phyloP scores from a whole-genome alignment of 164 flowering plant genomes.

The Malania oleifera region DNA sequence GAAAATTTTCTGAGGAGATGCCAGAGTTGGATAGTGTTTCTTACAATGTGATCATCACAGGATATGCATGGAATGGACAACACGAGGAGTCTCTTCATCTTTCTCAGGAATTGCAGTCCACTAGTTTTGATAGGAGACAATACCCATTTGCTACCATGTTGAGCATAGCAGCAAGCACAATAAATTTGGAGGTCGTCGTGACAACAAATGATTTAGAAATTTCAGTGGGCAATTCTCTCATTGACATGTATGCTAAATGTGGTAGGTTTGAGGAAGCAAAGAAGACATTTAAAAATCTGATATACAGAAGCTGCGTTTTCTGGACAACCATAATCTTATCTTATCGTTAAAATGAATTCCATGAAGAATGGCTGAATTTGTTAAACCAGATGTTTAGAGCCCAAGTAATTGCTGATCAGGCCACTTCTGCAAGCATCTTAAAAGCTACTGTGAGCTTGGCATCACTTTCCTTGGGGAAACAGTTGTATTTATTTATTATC shows the following conservation, averaged over 20 bases:
- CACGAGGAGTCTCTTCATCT: constrained; percentile 41
- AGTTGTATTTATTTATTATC: constrained; percentile 49
- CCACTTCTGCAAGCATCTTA: constrained; percentile 62
- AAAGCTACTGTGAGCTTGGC: constrained; percentile 63
- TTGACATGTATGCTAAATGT: constrained; percentile 87
- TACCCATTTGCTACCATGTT: constrained; percentile 68
- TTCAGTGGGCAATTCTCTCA: constrained; percentile 60
- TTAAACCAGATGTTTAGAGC: constrained; percentile 55
- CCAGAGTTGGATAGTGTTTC: constrained; percentile 69
- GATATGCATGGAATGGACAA: constrained; percentile 54
- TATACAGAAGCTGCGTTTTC: constrained; percentile 40
- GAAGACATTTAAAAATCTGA: constrained; percentile 37
- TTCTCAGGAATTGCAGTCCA: constrained; percentile 41
- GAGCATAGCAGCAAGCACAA: constrained; percentile 46
- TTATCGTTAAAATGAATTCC: constrained; percentile 48
- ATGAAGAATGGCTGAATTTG: constrained; percentile 51
- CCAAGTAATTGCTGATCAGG: constrained; percentile 47
- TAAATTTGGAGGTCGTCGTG: constrained; percentile 38
- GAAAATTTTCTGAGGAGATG: constrained; percentile 61
- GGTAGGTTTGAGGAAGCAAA: constrained; percentile 49
- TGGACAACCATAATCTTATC: constrained; percentile 88
- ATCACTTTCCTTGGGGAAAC: constrained; percentile 53
- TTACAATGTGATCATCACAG: constrained; percentile 65
- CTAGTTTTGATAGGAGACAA: constrained; percentile 44
- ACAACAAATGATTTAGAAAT: constrained; percentile 42